These are phyloP conservation scores for Rubroboletus satanas DNA, from an alignment of 768 basidiomycete genomes.

Conservation along the genomic window DNA sequence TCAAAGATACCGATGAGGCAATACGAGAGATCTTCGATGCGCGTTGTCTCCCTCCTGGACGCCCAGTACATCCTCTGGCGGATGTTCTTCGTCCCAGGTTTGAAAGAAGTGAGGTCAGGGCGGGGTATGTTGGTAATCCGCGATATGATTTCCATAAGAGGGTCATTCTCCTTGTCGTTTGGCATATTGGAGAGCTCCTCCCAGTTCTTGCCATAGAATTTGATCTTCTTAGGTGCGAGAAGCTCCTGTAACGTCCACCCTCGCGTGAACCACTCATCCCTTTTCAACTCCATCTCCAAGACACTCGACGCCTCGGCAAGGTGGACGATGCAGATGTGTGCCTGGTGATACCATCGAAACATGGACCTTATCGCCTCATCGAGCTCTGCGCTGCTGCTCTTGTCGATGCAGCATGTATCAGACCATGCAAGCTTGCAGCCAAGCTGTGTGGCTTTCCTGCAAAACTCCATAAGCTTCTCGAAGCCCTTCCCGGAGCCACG, in stretches of 20 bases:
- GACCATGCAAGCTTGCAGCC: conserved; percentile 16
- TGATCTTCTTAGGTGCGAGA: conserved; percentile 8
- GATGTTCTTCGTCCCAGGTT: conserved; percentile 13
- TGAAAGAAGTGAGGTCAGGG: conserved; percentile 5
- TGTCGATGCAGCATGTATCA: conserved; percentile 15
- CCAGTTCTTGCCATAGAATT: conserved; percentile 11
- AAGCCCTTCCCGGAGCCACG: conserved; percentile 4
- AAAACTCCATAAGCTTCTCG: conserved; percentile 13
- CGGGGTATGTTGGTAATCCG: conserved; percentile 10
- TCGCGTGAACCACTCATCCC: conserved; percentile 13
- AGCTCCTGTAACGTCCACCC: conserved; percentile 16
- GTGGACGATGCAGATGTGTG: conserved; percentile 14
- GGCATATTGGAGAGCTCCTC: neutral
- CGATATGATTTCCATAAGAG: conserved; percentile 1
- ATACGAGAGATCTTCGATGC: conserved; percentile 24
- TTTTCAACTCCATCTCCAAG: neutral
- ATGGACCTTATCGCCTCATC: conserved; percentile 18
- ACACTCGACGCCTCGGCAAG: conserved; percentile 5
- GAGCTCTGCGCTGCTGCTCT: conserved; percentile 14
- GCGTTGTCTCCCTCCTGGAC: conserved; percentile 23
- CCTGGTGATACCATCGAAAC: conserved; percentile 16
- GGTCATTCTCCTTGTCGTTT: conserved; percentile 5
- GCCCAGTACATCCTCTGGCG: conserved; percentile 21
- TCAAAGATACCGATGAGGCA: conserved; percentile 26
- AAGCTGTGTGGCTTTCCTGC: conserved; percentile 2